Evolutionary conservation across 257 asterid genomes (phyloP).

Genomic region (Dorcoceras hygrometricum): DNA sequence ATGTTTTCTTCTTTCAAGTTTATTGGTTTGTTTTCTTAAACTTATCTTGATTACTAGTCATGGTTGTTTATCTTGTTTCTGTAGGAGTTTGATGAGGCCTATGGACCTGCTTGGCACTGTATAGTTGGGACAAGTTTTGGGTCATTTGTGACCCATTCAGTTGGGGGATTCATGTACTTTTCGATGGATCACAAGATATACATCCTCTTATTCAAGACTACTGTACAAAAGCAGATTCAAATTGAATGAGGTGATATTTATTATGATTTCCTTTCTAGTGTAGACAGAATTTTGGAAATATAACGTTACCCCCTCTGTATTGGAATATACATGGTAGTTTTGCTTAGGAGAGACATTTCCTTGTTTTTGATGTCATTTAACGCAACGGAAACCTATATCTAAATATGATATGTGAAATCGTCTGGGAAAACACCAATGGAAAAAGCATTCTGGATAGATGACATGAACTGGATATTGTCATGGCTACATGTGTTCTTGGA

Average conservation of each 20-base stretch:
- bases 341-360: slow-evolving; percentile 25
- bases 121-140: slow-evolving; percentile 85
- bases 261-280: slow-evolving; percentile 18
- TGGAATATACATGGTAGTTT: slow-evolving; percentile 37
- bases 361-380: slow-evolving; percentile 22
- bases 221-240: slow-evolving; percentile 69
- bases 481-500: not conserved
- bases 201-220: slow-evolving; percentile 74
- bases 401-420: not conserved
- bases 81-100: slow-evolving; percentile 84
- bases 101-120: slow-evolving; percentile 95
- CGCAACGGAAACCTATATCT: not conserved
- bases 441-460: not conserved
- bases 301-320: slow-evolving; percentile 24
- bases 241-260: slow-evolving; percentile 27
- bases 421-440: not conserved
- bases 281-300: slow-evolving; percentile 29
- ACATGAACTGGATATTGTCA: not conserved
- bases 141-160: slow-evolving; percentile 82
- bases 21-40: not conserved
- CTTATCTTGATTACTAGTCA: slow-evolving; percentile 18
- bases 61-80: slow-evolving; percentile 23
- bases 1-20: not conserved
- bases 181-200: slow-evolving; percentile 82
- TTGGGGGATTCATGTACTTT: slow-evolving; percentile 80